Base-by-base conservation (phyloP, 2,329 filamentous ascomycete genomes). In the Teratosphaeria gauchensis region DNA sequence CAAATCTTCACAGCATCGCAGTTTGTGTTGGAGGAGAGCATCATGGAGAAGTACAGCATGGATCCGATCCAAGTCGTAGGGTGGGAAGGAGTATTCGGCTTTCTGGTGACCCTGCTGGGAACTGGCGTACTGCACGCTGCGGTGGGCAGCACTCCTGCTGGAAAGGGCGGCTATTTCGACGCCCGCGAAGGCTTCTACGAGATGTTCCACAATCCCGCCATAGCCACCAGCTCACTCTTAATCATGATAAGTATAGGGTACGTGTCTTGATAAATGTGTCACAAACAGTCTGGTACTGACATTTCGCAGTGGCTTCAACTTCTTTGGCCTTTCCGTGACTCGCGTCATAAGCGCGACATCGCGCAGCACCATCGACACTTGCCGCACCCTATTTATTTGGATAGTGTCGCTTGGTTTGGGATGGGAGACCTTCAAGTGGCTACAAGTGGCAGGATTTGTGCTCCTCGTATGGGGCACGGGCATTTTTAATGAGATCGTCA, bases 201-300 rank as follows among this genome's bases (percentile, higher is more conserved):
- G 74, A 85, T 99, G 75, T 84, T 84, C 9, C 78, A 85, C 38
- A 85, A 92, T 73, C 82, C 78, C 56, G 76, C 82, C 16, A 85
- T 99, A 61, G 83, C 86, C 32, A 66, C 92, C 2, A 89, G 89
- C 24, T 95, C 90, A 64, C 57, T 97, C 7, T 74, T 95, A 59
- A 97, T 97, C 72, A 99, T 99, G 94, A 82, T 99, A 65, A 95
- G 90, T 69, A 99, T 99, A 68, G 92, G 92, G 88, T 95, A 83
- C 71, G 84, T 78, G 28, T 55, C 57, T 54, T 53, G 21, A 55
- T 31, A 19, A 19, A 35, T 9, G 54, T 3, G 19, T 24, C 9
- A 14, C 16, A 16, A n/a, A n/a, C 28, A n/a, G 19, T 16, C 2
- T 19, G 2, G 4, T 46, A 21, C 48, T 35, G 7, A n/a, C 33